phyloP scores from a whole-genome alignment of 2,329 filamentous ascomycete genomes.

The Claviceps sp. region DNA sequence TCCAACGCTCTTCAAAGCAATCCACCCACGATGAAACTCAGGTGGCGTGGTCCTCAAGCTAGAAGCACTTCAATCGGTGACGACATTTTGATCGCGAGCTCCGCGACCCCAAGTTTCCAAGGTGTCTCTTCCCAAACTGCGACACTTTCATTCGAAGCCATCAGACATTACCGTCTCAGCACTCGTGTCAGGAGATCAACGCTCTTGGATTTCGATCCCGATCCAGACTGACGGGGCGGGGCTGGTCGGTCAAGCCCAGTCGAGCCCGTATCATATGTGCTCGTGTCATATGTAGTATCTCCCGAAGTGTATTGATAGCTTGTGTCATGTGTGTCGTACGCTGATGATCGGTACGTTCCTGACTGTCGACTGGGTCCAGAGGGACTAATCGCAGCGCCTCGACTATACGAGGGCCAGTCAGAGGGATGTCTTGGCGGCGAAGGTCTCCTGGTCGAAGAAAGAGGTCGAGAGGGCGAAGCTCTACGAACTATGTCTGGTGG shows the following conservation, averaged over 20 bases:
- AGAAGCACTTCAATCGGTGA: too few species aligned
- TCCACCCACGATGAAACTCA: too few species aligned
- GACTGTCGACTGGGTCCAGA: conserved; percentile 36
- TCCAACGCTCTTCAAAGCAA: too few species aligned
- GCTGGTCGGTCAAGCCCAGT: conserved; percentile 39
- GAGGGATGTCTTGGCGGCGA: conserved; percentile 42
- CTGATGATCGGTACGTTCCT: conserved; percentile 29
- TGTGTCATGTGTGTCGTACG: conserved; percentile 31
- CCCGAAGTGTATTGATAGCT: conserved; percentile 22
- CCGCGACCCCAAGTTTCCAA: too few species aligned
- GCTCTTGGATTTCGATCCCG: conserved; percentile 45
- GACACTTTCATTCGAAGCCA: not conserved
- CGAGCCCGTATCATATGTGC: conserved; percentile 19
- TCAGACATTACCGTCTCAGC: conserved; percentile 29
- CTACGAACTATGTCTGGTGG: conserved; percentile 50
- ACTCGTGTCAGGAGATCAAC: conserved; percentile 51
- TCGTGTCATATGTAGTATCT: conserved; percentile 24
- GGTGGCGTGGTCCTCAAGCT: too few species aligned
- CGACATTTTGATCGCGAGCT: too few species aligned
- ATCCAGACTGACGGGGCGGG: conserved; percentile 39
- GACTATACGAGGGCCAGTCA: conserved; percentile 39
- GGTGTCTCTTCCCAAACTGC: not conserved
- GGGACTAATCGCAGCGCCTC: conserved; percentile 37
- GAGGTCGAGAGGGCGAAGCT: conserved; percentile 47
- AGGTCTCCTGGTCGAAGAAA: conserved; percentile 17